Evolutionary conservation across 345 rosid species (phyloP), one percentile per base, ranked within the genome.

Genomic region (Odontarrhena argentea): DNA sequence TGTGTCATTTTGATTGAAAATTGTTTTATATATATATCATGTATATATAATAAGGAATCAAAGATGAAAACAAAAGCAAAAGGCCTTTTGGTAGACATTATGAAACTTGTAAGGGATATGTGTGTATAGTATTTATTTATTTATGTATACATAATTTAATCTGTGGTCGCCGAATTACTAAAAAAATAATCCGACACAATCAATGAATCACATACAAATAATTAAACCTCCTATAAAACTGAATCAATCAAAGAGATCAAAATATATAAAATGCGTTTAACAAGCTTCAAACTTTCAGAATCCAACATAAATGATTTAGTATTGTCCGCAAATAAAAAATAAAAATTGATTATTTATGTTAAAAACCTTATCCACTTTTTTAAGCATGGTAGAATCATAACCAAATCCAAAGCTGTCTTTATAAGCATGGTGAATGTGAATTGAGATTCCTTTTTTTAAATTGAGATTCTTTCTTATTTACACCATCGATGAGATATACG

Each of bases 21-120:
- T 34, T 49, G 9, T 58, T 63, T 63, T 30, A 45, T 70, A 60
- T 30, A 51, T n/a, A 26, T 22, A 46, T 0, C 13, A 13, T 44
- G 13, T 44, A 5, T 49, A 56, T 57, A 57, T 49, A 14, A 58
- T 52, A 60, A 28, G 62, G 30, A 36, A 25, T 30, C 44, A 66
- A 60, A 55, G 66, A n/a, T 58, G 72, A 66, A 71, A 66, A 53
- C 32, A 67, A 60, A 66, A 67, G 63, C 38, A 52, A 44, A 66
- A 0, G 36, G 67, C 68, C 63, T 66, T 73, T 66, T 44, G 55
- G 44, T 66, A 73, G 61, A 73, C 72, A 65, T 58, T 73, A 59
- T 59, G 72, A 65, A 73, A 58, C 43, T 25, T 42, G 53, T 40
- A 51, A 58, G 61, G 11, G 40, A 73, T 51, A 42, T 51, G 65